Conservation (phyloP, 148 eudicot species). For the Fagopyrum tataricum region DNA sequence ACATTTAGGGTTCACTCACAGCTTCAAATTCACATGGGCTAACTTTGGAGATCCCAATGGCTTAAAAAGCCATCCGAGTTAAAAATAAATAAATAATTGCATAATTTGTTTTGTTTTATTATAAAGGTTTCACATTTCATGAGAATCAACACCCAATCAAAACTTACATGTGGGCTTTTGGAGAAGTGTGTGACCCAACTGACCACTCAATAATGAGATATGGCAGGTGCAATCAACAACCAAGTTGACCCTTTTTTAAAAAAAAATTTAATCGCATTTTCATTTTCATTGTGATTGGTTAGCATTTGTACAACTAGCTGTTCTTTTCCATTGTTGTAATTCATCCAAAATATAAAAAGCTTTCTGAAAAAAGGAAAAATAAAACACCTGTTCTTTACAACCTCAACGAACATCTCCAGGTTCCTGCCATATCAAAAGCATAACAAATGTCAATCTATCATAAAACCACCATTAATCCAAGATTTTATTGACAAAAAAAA, state of each 20-base stretch:
- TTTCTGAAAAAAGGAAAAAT: background rate
- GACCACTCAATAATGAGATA: conserved; percentile 10
- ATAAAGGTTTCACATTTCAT: conserved; percentile 9
- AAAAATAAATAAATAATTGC: background rate
- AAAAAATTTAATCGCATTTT: background rate
- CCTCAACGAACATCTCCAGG: background rate
- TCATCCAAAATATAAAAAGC: background rate
- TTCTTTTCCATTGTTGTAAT: background rate
- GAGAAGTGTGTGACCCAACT: conserved; percentile 6
- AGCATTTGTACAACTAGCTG: background rate
- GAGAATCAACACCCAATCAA: conserved; percentile 10
- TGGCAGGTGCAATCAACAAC: conserved; percentile 13
- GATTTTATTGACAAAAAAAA: too few species aligned
- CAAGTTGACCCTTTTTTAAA: background rate
- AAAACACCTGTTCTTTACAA: background rate
- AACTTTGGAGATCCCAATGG: conserved; percentile 1
- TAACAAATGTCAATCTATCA: too few species aligned
- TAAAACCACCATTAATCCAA: too few species aligned
- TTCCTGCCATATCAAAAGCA: too few species aligned
- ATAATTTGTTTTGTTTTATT: background rate
- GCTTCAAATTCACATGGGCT: conserved; percentile 2
- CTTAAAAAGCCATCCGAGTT: background rate
- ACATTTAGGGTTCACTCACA: background rate
- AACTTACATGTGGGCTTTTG: background rate
- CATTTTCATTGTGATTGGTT: background rate